Evolutionary conservation across 768 basidiomycete species (phyloP).

Genomic region (Hygrophorus pudorinus): DNA sequence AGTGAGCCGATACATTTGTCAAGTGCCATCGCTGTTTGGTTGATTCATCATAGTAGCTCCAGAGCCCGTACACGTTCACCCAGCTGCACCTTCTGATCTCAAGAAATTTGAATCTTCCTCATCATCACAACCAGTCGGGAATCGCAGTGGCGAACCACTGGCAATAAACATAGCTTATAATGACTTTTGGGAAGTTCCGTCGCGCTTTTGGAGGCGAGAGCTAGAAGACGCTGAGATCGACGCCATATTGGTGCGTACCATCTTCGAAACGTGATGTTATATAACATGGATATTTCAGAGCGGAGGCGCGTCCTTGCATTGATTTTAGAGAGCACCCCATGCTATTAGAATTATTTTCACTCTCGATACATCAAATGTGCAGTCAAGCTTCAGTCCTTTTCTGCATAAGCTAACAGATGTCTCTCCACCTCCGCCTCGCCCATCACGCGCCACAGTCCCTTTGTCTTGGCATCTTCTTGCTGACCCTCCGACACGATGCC

Average conservation of each 20-base stretch:
- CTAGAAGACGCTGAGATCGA: slow-evolving; percentile 54
- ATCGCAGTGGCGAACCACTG: slow-evolving; percentile 12
- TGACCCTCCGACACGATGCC: slow-evolving; percentile 76
- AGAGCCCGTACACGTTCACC: slow-evolving; percentile 46
- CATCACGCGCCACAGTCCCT: slow-evolving; percentile 76
- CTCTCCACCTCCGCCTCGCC: slow-evolving; percentile 67
- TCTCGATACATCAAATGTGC: slow-evolving; percentile 5
- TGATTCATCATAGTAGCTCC: slow-evolving; percentile 13
- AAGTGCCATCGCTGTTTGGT: not conserved
- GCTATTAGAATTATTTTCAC: not conserved
- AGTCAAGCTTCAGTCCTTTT: slow-evolving; percentile 55
- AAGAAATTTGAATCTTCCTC: slow-evolving; percentile 27
- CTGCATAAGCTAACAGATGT: slow-evolving; percentile 77
- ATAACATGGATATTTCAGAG: slow-evolving; percentile 29
- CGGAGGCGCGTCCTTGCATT: slow-evolving; percentile 51
- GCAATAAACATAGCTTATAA: slow-evolving; percentile 18
- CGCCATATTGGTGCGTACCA: slow-evolving; percentile 46
- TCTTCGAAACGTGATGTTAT: not conserved
- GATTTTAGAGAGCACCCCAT: not conserved
- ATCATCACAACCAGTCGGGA: slow-evolving; percentile 11
- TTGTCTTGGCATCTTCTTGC: slow-evolving; percentile 63
- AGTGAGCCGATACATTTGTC: slow-evolving; percentile 21
- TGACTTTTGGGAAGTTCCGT: slow-evolving; percentile 62
- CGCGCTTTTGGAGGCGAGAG: slow-evolving; percentile 43
- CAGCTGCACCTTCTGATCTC: slow-evolving; percentile 55